phyloP scores from a whole-genome alignment of 257 asterid genomes.

The Echites panduratus region DNA sequence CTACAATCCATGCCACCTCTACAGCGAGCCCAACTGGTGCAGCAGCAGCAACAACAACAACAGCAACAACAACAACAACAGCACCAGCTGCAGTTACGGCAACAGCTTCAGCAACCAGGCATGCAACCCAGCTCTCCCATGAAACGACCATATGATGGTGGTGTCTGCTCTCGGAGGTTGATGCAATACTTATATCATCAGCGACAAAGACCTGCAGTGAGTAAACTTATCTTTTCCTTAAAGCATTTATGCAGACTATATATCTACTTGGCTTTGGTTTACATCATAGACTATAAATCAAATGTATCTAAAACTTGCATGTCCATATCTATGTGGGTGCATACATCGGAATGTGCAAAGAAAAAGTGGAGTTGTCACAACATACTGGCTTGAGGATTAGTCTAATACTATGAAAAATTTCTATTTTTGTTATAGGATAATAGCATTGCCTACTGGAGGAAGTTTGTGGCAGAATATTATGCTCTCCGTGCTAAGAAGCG shows the following conservation, averaged over 20 bases:
- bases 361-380: not conserved
- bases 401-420: not conserved
- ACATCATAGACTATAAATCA: not conserved
- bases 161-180: slow-evolving; percentile 87
- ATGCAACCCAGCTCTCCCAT: slow-evolving; percentile 55
- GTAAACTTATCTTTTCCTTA: slow-evolving; percentile 23
- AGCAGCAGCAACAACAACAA: slow-evolving; percentile 71
- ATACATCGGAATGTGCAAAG: not conserved
- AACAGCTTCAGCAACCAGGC: slow-evolving; percentile 67
- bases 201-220: slow-evolving; percentile 86
- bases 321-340: not conserved
- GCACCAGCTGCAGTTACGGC: slow-evolving; percentile 70
- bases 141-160: slow-evolving; percentile 80
- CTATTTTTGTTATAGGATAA: slow-evolving; percentile 45
- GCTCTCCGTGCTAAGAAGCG: slow-evolving; percentile 95
- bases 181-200: slow-evolving; percentile 96
- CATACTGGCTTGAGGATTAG: not conserved
- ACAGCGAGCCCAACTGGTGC: slow-evolving; percentile 78
- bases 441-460: slow-evolving; percentile 93
- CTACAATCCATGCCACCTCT: slow-evolving; percentile 74
- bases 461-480: slow-evolving; percentile 92
- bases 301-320: not conserved
- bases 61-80: slow-evolving; percentile 76
- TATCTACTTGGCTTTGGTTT: not conserved
- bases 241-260: not conserved